Evolutionary conservation across 176 grass and related monocot species (phyloP), one percentile per base, ranked within the genome.

Genomic region (Secale cereale): DNA sequence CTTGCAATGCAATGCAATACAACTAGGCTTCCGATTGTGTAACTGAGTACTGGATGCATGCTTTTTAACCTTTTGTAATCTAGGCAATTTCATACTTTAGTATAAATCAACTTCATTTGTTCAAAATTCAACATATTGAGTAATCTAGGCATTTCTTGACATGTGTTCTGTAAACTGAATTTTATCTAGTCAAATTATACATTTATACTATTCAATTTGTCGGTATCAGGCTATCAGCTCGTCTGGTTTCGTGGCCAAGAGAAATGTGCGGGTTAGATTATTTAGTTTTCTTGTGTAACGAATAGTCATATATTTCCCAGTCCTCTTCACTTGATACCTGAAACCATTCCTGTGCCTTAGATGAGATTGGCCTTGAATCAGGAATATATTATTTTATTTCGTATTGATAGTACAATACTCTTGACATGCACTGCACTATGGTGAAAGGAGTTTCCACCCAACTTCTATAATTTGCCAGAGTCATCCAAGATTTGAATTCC

Each of bases 151-250:
- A 69, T 85, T 59, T 78, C 33, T 39, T 69, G 37, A 20, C 9
- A 69, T 80, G 25, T 65, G 35, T 4, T 56, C 15, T 39, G 14
- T 52, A 54, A 85, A 77, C 23, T 56, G 22, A 76, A 56, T 52
- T 85, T 76, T 27, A 57, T 77, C 61, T 10, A 35, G n/a, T 65
- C 82, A 84, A 76, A 76, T 36, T 19, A 5, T 84, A 54, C n/a
- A 76, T 65, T 36, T 19, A 5, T 84, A 54, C n/a, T 13, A 69
- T 33, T 78, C 8, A 57, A 17, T 59, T 59, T 31, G 32, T 54
- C 4, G 11, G 20, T 66, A 46, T 45, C 41, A 46, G 43, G 43
- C 43, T 52, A 77, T 85, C 73, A 81, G 30, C 20, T 56, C 20
- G 30, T 65, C 23, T 23, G 30, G 54, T 83, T 78, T n/a, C 32